Evolutionary conservation across 179 eudicot genomes (phyloP), one percentile per base, ranked within the genome.

Genomic region (Monotropa hypopitys): DNA sequence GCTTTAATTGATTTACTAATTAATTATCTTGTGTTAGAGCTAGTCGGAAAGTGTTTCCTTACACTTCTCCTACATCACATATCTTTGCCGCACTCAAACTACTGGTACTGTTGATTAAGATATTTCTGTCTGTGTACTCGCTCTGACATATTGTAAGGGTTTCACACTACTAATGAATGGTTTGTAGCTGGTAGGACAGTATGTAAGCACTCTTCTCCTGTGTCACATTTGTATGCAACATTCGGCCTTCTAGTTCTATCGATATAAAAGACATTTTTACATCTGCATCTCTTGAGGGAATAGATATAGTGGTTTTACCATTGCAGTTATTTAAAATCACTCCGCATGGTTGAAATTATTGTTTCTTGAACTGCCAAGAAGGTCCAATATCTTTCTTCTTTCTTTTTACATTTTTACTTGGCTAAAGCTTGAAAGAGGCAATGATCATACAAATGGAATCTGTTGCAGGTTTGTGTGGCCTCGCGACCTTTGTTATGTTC

Each of bases 401-500:
- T 33, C 47, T 26, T 57, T 23, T 23, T 10, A 28, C 53, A 7
- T 68, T 50, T 21, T 56, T 43, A 28, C 32, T 72, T 46, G n/a
- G 30, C 30, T 61, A 18, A 61, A 57, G 28, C 35, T 77, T 77
- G 54, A 30, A 69, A 69, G 74, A 47, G 28, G 74, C 30, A 32
- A 35, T 73, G 26, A 74, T 75, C 11, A 26, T 46, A 50, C 70
- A 45, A 49, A 20, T 56, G 71, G 54, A 49, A 76, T 42, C 78
- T 66, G 49, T 76, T 76, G 70, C 85, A 96, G 99, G 94, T 81
- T 93, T 82, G 94, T 93, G 47, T 96, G 99, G 99, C 99, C 99
- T 13, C 98, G 99, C 71, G 99, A 96, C 84, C 97, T 96, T 74
- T 96, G 99, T 81, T 96, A 96, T 84, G 91, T 96, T 76, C 96